These are phyloP conservation scores for Xylariaceae sp. DNA, from an alignment of 2,329 filamentous ascomycete species.

Conservation along the genomic window DNA sequence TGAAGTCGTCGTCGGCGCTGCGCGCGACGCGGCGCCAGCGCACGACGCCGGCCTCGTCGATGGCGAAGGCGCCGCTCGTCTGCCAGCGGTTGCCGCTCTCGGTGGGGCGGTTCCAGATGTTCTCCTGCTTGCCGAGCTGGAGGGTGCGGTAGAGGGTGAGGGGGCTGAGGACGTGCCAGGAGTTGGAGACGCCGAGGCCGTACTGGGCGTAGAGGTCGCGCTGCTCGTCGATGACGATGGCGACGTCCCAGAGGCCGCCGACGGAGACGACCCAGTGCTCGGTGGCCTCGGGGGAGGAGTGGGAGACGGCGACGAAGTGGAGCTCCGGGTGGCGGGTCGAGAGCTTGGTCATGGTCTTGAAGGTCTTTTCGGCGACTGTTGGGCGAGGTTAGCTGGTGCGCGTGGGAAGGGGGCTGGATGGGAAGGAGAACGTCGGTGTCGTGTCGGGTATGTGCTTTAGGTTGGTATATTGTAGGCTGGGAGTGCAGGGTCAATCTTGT, in stretches of 20 bases:
- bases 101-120: slow-evolving; percentile 61
- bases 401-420: too few relatives aligned
- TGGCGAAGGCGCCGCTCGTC: slow-evolving; percentile 59
- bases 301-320: slow-evolving; percentile 59
- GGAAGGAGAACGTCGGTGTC: slow-evolving; percentile 1
- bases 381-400: not conserved
- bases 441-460: too few relatives aligned
- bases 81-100: slow-evolving; percentile 68
- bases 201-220: slow-evolving; percentile 59
- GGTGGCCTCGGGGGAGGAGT: slow-evolving; percentile 49
- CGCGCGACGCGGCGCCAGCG: slow-evolving; percentile 45
- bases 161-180: slow-evolving; percentile 61
- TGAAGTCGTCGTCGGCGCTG: slow-evolving; percentile 49
- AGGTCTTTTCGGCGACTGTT: slow-evolving; percentile 65
- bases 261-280: slow-evolving; percentile 54
- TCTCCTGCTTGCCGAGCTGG: slow-evolving; percentile 55
- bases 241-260: slow-evolving; percentile 52
- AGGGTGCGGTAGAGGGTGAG: slow-evolving; percentile 53
- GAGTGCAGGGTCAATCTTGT: too few relatives aligned
- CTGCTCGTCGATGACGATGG: slow-evolving; percentile 56
- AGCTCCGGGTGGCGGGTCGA: slow-evolving; percentile 46
- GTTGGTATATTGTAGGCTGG: not conserved
- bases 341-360: slow-evolving; percentile 48
- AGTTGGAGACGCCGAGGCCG: slow-evolving; percentile 58
- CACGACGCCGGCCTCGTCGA: slow-evolving; percentile 49